Evolutionary conservation across 306 rosid genomes (phyloP), one percentile per base, ranked within the genome.

Genomic region (Acmispon strigosus): DNA sequence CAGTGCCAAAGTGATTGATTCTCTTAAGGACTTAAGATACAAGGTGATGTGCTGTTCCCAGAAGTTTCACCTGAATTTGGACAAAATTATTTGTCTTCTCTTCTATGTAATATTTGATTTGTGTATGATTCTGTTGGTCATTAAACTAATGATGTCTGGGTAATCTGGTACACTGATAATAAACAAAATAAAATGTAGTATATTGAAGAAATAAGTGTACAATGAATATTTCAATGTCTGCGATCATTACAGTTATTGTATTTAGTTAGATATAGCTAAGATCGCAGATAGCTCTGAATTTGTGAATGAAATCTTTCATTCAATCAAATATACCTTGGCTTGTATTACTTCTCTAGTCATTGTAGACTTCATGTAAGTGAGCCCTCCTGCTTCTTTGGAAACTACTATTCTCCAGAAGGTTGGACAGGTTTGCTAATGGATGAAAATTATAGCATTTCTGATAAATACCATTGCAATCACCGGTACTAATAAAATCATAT

Each of bases 1-100:
- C 70, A 85, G 87, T 78, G 83, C 86, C 52, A 91, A 82, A 84
- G 85, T 83, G 53, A 90, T 91, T 64, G 88, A 87, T 76, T 74
- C 92, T 71, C 90, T 91, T 16, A 87, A 87, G 84, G 97, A 91
- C 75, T 59, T 91, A 47, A 85, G 81, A 68, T 87, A 78, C 74
- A 91, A 89, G 96, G 97, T 91, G 54, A 60, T 76, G 45, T 24
- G 67, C 57, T 57, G 57, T 47, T 60, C 42, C 54, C 13, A 18
- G 34, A 27, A 44, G 29, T 72, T 65, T 66, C 58, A 52, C 43
- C 14, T 54, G 18, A 52, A 47, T 22, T 49, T 13, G 39, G 34
- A 14, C 37, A 20, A 61, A 44, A 49, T 49, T 15, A 16, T 41
- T 10, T n/a, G 13, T 54, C 22, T 42, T 66, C 8, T 19, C 10